These are phyloP conservation scores for Mortierella sp. DNA, from an alignment of 371 early-diverging fungal genomes.

Conservation along the genomic window DNA sequence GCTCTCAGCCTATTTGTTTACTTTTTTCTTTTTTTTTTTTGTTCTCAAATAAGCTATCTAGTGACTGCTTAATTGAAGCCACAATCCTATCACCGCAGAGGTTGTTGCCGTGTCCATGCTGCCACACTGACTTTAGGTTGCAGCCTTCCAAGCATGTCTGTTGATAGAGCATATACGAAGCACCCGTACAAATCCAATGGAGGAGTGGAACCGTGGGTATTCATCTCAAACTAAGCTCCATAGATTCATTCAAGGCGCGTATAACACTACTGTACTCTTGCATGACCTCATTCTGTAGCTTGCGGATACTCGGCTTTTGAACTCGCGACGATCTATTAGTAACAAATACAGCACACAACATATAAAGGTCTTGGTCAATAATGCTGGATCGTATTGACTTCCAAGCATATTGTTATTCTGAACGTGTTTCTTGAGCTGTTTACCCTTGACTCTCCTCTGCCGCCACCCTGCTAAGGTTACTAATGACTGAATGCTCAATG, in stretches of 20 bases:
- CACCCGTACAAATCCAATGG: too few relatives aligned
- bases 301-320: constrained; percentile 9
- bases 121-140: too few relatives aligned
- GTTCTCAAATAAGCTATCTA: not conserved
- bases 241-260: constrained; percentile 41
- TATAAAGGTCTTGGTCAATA: too few relatives aligned
- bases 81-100: constrained; percentile 10
- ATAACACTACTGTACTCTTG: constrained; percentile 24
- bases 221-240: constrained; percentile 37
- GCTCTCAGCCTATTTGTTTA: too few relatives aligned
- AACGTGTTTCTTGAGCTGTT: too few relatives aligned
- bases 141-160: too few relatives aligned
- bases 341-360: not conserved
- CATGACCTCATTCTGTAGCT: constrained; percentile 9
- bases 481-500: constrained; percentile 42
- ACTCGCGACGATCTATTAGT: constrained; percentile 12
- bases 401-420: too few relatives aligned
- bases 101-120: too few relatives aligned
- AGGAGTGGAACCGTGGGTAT: too few relatives aligned
- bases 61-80: constrained; percentile 24
- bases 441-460: constrained; percentile 29
- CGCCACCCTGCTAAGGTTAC: constrained; percentile 30
- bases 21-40: constrained; percentile 13
- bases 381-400: too few relatives aligned
- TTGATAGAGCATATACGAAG: too few relatives aligned